Conservation (phyloP, 352 stramenopile species). For the Globisporangium okanoganense region DNA sequence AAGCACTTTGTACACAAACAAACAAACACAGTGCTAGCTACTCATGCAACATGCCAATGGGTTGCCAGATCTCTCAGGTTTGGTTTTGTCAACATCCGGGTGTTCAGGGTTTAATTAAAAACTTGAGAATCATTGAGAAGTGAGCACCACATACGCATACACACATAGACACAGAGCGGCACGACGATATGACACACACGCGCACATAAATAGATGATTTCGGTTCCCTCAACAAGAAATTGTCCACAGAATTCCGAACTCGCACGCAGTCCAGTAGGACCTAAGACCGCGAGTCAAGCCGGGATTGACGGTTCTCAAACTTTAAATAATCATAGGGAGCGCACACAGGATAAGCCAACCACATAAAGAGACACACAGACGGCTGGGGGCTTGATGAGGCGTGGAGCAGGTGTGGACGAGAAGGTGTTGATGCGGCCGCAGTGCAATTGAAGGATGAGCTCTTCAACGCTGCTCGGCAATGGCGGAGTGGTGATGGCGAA, state of each 20-base stretch:
- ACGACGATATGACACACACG: neutral
- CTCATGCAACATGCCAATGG: neutral
- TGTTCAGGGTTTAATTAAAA: conserved; percentile 15
- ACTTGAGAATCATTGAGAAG: conserved; percentile 11
- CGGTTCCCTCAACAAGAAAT: conserved; percentile 63
- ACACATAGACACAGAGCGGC: neutral
- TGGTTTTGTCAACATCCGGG: conserved; percentile 11
- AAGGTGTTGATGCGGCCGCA: neutral
- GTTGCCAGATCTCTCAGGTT: conserved; percentile 1
- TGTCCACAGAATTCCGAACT: conserved; percentile 58
- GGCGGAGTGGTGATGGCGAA: no score
- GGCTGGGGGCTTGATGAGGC: neutral
- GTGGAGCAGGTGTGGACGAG: no score
- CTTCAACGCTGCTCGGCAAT: neutral
- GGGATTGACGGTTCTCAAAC: conserved; percentile 83
- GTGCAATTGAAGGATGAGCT: conserved; percentile 6
- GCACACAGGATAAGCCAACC: conserved; percentile 12
- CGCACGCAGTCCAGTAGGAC: neutral
- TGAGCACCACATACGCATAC: neutral
- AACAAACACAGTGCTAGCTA: neutral
- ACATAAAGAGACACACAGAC: neutral
- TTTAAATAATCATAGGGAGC: conserved; percentile 78
- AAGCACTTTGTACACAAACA: neutral
- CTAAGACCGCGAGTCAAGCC: conserved; percentile 11
- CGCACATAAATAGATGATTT: neutral